A percentile compares a stretch with the other conserved stretches of the same genome.
phyloP scores from a whole-genome alignment of 1,284 basidiomycete species.

The Termitomyces sp. region DNA sequence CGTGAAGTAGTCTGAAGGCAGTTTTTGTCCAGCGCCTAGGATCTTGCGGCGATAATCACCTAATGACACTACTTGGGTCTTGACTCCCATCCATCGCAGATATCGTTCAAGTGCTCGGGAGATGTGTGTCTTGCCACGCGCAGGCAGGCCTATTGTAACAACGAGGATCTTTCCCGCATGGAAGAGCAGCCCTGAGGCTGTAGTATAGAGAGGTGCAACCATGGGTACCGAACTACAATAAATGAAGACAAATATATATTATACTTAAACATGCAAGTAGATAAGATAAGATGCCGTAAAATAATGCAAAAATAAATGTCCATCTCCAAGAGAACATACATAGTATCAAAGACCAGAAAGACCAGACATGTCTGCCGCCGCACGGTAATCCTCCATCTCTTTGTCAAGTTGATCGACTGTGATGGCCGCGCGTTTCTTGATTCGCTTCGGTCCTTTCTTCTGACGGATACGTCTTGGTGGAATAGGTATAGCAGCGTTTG shows the following conservation, averaged over 20 bases:
- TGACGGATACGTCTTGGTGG: conserved; percentile 32
- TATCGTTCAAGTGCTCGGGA: conserved; percentile 94
- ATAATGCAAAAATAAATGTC: background rate
- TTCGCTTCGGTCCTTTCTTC: conserved; percentile 63
- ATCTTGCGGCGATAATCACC: conserved; percentile 93
- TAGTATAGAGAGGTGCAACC: conserved; percentile 85
- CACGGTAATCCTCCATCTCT: conserved; percentile 71
- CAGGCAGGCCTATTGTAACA: conserved; percentile 87
- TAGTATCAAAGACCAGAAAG: conserved; percentile 13
- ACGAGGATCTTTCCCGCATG: conserved; percentile 95
- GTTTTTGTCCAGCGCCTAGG: conserved; percentile 80
- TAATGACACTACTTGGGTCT: conserved; percentile 89
- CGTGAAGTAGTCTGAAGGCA: conserved; percentile 91
- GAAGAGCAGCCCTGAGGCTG: conserved; percentile 79
- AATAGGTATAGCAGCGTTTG: conserved; percentile 10
- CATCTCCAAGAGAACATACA: background rate
- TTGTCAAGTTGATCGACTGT: conserved; percentile 53
- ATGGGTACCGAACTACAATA: conserved; percentile 38
- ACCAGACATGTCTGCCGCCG: conserved; percentile 24
- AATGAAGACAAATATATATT: background rate
- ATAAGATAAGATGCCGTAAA: conserved; percentile 12
- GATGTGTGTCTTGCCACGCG: conserved; percentile 95
- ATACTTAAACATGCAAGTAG: conserved; percentile 1
- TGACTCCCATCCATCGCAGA: conserved; percentile 96
- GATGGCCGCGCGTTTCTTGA: conserved; percentile 44